These are phyloP conservation scores for Ilex aquifolium DNA, from an alignment of 257 asterid genomes.

Conservation along the genomic window DNA sequence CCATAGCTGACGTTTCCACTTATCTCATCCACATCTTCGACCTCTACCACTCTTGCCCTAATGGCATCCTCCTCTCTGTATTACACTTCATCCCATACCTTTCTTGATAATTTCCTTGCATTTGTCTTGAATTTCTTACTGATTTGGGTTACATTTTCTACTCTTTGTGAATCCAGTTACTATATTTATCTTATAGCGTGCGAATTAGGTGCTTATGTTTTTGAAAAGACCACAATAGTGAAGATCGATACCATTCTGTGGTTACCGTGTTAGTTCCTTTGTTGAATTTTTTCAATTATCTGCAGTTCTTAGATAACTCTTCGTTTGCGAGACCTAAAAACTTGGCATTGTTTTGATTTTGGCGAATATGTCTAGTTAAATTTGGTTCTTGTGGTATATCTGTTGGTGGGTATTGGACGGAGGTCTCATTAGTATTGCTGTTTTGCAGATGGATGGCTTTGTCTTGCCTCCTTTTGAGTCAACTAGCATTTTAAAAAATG, in stretches of 20 bases:
- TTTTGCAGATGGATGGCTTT: slow-evolving; percentile 67
- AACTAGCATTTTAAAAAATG: slow-evolving; percentile 50
- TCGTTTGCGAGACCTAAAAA: too few species aligned
- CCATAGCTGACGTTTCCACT: slow-evolving; percentile 52
- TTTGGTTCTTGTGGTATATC: neutral
- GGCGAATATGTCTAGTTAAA: too few species aligned
- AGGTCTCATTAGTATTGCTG: neutral
- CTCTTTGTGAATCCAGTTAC: neutral
- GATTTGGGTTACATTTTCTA: neutral
- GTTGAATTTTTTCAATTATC: neutral
- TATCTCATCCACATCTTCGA: slow-evolving; percentile 58
- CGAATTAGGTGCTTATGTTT: neutral
- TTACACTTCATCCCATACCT: neutral
- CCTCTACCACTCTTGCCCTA: slow-evolving; percentile 71
- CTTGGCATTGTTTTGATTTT: too few species aligned
- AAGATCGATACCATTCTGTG: too few species aligned
- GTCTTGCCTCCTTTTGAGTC: slow-evolving; percentile 79
- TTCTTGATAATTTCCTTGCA: neutral
- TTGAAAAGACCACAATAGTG: too few species aligned
- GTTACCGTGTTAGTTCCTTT: neutral
- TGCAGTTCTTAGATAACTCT: neutral
- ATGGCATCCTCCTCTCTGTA: slow-evolving; percentile 80
- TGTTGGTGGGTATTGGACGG: neutral
- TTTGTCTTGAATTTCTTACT: neutral
- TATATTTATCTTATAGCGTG: neutral